Base-by-base conservation (phyloP, 2,329 filamentous ascomycete species). In the Rhinocladiella mackenziei region DNA sequence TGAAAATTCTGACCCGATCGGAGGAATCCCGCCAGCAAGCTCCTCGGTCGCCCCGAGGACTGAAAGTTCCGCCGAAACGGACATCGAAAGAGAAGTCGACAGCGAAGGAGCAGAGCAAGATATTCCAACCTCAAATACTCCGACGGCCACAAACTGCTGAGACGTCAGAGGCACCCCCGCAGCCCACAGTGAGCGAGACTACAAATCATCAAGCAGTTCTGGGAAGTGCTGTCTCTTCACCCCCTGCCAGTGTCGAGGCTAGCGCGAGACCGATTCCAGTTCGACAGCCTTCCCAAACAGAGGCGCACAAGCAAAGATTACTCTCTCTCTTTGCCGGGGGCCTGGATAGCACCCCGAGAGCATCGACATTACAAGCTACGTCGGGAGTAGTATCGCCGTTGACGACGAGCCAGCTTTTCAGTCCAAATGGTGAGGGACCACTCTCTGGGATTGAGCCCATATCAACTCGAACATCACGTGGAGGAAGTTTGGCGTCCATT, bases 291-390 rank as follows among this genome's bases (percentile, higher is more conserved):
- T 50, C 48, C 7, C 38, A 44, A 10, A 29, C 44, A 6, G 43
- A 60, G 63, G n/a, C 66, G 59, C 34, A 69, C 71, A 51, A 64
- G 48, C 69, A 74, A 51, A 61, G 65, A 3, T 60, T 76, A 3
- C 68, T 86, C 9, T 83, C 81, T 4, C 72, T 86, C 1, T 84
- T 86, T 57, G 74, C 76, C 18, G 77, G 77, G n/a, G 33, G 31
- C 9, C 9, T 32, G 19, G 39, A 40, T 9, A 48, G 25, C 18
- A 40, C 36, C n/a, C 44, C 48, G 11, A 36, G 36, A n/a, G 28
- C 40, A 23, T 38, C 32, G 11, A 34, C 43, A 18, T 22, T 17
- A 8, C 40, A 39, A 35, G 19, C 45, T n/a, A 28, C 33, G 9
- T 45, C 45, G 18, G 48, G 48, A 13, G 30, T 54, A 28, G 45